Evolutionary conservation across 1,284 basidiomycete genomes (phyloP), one percentile per base, ranked within the genome.

Genomic region (Austroboletus niveus): DNA sequence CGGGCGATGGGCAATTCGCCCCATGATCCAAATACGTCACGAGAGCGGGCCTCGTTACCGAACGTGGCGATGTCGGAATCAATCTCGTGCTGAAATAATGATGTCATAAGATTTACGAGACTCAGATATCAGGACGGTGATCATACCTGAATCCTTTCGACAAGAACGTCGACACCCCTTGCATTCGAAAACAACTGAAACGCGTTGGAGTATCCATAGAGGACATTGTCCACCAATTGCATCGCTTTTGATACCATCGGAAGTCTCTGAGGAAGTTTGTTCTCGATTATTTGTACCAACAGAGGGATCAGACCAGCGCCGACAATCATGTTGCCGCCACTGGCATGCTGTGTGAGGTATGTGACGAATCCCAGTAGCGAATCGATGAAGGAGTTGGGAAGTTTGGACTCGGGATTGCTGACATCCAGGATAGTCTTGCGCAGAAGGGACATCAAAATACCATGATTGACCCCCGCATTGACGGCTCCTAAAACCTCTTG

Each of bases 381-480:
- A 49, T 98, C 95, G 36, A 94, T 81, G 56, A 94, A 89, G 2
- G 92, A 83, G 57, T 89, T 83, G 4, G 89, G 84, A n/a, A 89
- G 70, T 32, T 73, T 79, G 24, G 83, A 87, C 38, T 84, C 79
- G 1, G 81, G 74, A 53, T 80, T 79, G 29, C 79, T 76, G 27
- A 92, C 82, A 55, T 92, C 89, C 22, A 78, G 67, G 12, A 92
- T 82, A 24, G 90, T 87, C 71, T 85, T 88, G 51, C 92, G 84
- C 55, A 98, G 76, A 42, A 94, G 75, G 22, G 88, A 85, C 87
- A 98, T 92, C 32, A 98, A 72, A 44, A 94, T 89, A 14, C 97
- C 97, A 66, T 99, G 97, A 63, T 94, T 98, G 55, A 98, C 93
- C 47, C 94, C 94, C 17, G 94, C 95, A 64, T 97, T 97, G 45